A percentile compares a stretch with the other conserved stretches of the same genome.
phyloP scores from a whole-genome alignment of 2,329 filamentous ascomycete species.

The Neonectria hederae region DNA sequence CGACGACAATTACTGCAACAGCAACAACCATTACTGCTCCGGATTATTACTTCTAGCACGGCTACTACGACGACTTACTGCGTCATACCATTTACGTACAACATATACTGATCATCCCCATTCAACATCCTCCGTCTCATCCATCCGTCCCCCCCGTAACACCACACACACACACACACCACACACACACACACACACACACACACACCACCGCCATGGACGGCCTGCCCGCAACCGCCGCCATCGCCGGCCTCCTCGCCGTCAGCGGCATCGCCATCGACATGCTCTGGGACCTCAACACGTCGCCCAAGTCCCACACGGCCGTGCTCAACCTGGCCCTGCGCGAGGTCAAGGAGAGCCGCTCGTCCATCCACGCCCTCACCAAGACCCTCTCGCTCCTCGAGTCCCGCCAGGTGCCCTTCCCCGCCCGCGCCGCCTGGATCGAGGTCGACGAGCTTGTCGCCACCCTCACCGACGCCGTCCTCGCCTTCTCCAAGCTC shows the following conservation, averaged over 20 bases:
- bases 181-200: background rate
- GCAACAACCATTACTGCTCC: background rate
- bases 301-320: constrained; percentile 41
- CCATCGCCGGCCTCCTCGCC: constrained; percentile 50
- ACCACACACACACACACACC: background rate
- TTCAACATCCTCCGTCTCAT: background rate
- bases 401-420: constrained; percentile 46
- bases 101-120: background rate
- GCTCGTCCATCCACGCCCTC: constrained; percentile 50
- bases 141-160: background rate
- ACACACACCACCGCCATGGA: constrained; percentile 20
- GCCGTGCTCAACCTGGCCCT: constrained; percentile 44
- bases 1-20: background rate
- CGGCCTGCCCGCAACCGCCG: constrained; percentile 48
- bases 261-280: constrained; percentile 49
- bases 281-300: constrained; percentile 48
- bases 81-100: background rate
- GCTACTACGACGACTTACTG: background rate
- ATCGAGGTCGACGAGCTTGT: constrained; percentile 48
- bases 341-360: constrained; percentile 50
- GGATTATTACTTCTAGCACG: background rate
- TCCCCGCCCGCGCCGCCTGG: constrained; percentile 49
- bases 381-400: constrained; percentile 48
- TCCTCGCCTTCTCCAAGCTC: constrained; percentile 49
- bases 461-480: constrained; percentile 49